Conservation (phyloP, 345 rosid species). For the Heritiera fomes region DNA sequence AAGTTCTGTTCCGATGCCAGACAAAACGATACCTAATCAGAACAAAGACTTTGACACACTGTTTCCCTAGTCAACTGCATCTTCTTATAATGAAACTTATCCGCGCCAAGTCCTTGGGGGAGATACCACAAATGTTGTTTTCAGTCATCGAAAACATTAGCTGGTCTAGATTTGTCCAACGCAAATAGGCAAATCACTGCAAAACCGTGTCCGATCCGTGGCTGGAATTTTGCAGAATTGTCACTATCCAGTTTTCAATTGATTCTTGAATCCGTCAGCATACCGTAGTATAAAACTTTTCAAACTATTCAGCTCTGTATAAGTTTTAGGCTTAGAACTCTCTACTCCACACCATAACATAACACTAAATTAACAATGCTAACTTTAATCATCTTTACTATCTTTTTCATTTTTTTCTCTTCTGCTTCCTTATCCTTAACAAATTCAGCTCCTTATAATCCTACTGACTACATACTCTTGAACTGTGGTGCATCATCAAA, state of each 20-base stretch:
- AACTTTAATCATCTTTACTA: neutral
- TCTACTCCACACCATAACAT: neutral
- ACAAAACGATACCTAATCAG: neutral
- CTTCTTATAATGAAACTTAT: neutral
- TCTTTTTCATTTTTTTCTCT: neutral
- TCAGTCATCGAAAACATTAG: neutral
- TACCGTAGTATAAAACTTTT: neutral
- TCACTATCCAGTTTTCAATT: neutral
- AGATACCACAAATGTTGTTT: neutral
- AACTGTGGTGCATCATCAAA: conserved; percentile 8
- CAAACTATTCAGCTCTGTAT: neutral
- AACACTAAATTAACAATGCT: conserved; percentile 1
- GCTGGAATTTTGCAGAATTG: neutral
- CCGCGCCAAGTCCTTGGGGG: no score
- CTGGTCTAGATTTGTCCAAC: neutral
- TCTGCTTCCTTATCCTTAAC: neutral
- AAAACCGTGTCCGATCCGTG: neutral
- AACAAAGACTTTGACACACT: neutral
- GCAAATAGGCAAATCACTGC: neutral
- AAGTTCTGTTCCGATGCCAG: neutral
- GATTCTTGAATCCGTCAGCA: neutral
- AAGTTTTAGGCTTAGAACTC: neutral
- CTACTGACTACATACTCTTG: conserved; percentile 7
- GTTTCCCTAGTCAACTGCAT: neutral
- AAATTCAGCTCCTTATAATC: conserved; percentile 10